Evolutionary conservation across 148 eudicot genomes (phyloP), one percentile per base, ranked within the genome.

Genomic region (Gaultheria prostrata): DNA sequence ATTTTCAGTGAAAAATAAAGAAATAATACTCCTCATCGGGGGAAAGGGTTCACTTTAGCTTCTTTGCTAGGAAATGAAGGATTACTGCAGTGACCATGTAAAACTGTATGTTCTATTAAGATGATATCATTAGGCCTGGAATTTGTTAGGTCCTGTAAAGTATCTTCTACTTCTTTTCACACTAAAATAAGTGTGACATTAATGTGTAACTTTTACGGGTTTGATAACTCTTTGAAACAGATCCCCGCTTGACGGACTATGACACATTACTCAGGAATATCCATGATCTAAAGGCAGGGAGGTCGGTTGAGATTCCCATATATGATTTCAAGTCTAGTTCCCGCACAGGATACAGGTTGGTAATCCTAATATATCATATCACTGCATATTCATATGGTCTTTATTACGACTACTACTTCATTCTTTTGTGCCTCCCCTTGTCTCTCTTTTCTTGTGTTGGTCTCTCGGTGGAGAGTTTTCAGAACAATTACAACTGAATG

Each of bases 251-350:
- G 92, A 93, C 98, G 17, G 98, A 95, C 87, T 95, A 92, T 86
- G 98, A 95, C 77, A 92, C 95, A 17, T 88, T 95, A 92, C 93
- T 95, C 77, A 91, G 89, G 86, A 95, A 93, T 84, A 90, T 95
- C 84, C 87, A 87, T 80, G 98, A 95, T 76, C 89, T 95, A 49
- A 93, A 92, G 87, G 93, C 89, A 43, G 98, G 97, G 84, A 92
- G 91, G 85, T 88, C 82, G 49, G 92, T 81, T 79, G 89, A 93
- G 83, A 90, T 95, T 81, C 98, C 98, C 28, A 85, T 95, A 54
- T 95, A 95, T 87, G 98, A 95, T 93, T 93, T 93, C 91, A 95
- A 95, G 90, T 87, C 95, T 59, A 95, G 98, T 88, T 90, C 94
- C 67, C 98, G 98, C 80, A 89, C 88, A 78, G 98, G 98, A 90